Percentiles rank a stretch among this genome's conserved stretches.
These are phyloP conservation scores for Tylopilus sp. DNA, from an alignment of 1,284 basidiomycete genomes.

Conservation along the genomic window DNA sequence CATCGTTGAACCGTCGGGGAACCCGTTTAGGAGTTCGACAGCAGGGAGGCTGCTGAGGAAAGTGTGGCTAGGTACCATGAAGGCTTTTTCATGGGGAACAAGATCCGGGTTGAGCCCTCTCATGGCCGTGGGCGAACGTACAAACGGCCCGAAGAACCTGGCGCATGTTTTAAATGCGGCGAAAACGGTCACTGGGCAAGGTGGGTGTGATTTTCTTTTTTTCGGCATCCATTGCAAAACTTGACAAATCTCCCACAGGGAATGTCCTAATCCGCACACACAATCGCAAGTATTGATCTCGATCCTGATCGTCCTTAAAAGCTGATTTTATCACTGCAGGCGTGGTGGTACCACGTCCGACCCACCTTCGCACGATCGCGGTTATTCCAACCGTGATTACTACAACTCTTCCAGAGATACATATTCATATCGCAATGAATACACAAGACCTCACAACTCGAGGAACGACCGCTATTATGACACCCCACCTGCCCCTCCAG, in stretches of 20 bases:
- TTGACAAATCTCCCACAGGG: conserved; percentile 42
- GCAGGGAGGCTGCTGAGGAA: conserved; percentile 72
- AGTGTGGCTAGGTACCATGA: conserved; percentile 82
- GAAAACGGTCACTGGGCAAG: conserved; percentile 82
- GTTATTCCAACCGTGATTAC: conserved; percentile 47
- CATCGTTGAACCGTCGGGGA: background rate
- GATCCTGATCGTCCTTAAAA: background rate
- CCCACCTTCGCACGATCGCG: conserved; percentile 48
- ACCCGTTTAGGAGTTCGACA: conserved; percentile 70
- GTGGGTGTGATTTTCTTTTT: conserved; percentile 39
- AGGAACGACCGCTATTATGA: conserved; percentile 56
- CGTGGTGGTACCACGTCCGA: conserved; percentile 42
- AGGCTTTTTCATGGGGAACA: conserved; percentile 84
- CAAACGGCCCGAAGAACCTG: conserved; percentile 72
- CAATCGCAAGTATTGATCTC: conserved; percentile 37
- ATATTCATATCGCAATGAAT: conserved; percentile 47
- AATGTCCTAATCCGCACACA: conserved; percentile 62
- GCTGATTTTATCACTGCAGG: conserved; percentile 13
- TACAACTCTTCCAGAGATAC: conserved; percentile 43
- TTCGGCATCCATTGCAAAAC: conserved; percentile 1
- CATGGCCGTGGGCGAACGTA: conserved; percentile 77
- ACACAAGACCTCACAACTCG: conserved; percentile 39
- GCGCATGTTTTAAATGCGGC: conserved; percentile 82
- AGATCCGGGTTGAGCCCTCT: conserved; percentile 80
- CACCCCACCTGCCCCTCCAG: conserved; percentile 45